Conservation (phyloP, 225 moss, liverwort and hornwort species). For the Neckera pumila region DNA sequence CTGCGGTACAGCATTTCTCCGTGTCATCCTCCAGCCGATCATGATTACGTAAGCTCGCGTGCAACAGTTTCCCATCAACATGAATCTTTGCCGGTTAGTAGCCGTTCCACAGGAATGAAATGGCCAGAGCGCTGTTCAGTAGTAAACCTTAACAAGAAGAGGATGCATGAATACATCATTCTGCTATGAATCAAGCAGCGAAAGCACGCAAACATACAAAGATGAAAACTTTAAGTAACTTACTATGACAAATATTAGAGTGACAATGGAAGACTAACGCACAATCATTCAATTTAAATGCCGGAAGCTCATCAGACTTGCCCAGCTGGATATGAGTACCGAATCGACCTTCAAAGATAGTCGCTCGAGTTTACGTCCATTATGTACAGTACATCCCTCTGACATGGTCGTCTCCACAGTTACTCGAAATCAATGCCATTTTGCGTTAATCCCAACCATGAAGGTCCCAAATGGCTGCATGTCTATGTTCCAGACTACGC, state of each 20-base stretch:
- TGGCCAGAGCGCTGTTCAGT: background rate
- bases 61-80: background rate
- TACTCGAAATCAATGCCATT: background rate
- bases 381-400: background rate
- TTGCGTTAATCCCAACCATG: no score
- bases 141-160: background rate
- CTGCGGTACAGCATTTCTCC: no score
- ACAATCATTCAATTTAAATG: background rate
- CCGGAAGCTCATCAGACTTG: no score
- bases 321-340: background rate
- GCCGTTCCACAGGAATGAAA: background rate
- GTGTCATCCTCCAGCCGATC: background rate
- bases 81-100: background rate
- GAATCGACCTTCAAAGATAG: background rate
- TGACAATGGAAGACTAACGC: background rate
- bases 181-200: background rate
- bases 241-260: background rate
- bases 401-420: background rate
- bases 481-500: no score
- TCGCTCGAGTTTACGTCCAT: background rate
- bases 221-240: background rate
- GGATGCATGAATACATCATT: no score
- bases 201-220: no score
- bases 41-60: background rate
- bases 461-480: background rate